Percentiles rank a stretch among this genome's conserved stretches.
These are phyloP conservation scores for Cadophora gregata DNA, from an alignment of 2,329 filamentous ascomycete genomes.

Conservation along the genomic window DNA sequence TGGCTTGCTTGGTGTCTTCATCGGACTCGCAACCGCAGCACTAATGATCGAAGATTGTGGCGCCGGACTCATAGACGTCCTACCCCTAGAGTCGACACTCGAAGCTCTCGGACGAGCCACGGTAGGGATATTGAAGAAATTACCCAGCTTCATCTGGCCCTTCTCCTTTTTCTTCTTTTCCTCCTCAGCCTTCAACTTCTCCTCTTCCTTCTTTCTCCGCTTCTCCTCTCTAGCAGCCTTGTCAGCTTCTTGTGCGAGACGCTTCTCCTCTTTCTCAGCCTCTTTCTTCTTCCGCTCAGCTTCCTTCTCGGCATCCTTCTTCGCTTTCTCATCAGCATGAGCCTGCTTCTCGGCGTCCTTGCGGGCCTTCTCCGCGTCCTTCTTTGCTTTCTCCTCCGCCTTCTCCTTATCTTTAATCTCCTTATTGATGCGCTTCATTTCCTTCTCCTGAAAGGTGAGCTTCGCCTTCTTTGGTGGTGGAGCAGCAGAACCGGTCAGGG, in stretches of 20 bases:
- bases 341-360: constrained; percentile 43
- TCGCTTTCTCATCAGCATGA: constrained; percentile 39
- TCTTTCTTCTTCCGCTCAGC: constrained; percentile 35
- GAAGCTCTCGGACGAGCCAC: constrained; percentile 24
- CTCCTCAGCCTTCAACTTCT: constrained; percentile 52
- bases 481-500: constrained; percentile 28
- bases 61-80: constrained; percentile 38
- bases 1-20: constrained; percentile 40
- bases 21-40: constrained; percentile 17
- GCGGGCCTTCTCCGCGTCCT: constrained; percentile 40
- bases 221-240: constrained; percentile 45
- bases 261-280: constrained; percentile 46
- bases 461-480: constrained; percentile 40
- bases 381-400: constrained; percentile 43
- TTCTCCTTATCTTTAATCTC: constrained; percentile 41
- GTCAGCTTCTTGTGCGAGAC: constrained; percentile 30
- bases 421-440: constrained; percentile 48
- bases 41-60: constrained; percentile 32
- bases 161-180: constrained; percentile 54
- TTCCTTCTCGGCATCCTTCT: constrained; percentile 37
- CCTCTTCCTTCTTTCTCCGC: constrained; percentile 45
- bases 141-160: constrained; percentile 49
- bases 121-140: constrained; percentile 35
- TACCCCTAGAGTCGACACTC: constrained; percentile 35
- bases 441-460: constrained; percentile 40